Conservation (phyloP, 108 stramenopile genomes). For the Pseudonitzschia pungens region DNA sequence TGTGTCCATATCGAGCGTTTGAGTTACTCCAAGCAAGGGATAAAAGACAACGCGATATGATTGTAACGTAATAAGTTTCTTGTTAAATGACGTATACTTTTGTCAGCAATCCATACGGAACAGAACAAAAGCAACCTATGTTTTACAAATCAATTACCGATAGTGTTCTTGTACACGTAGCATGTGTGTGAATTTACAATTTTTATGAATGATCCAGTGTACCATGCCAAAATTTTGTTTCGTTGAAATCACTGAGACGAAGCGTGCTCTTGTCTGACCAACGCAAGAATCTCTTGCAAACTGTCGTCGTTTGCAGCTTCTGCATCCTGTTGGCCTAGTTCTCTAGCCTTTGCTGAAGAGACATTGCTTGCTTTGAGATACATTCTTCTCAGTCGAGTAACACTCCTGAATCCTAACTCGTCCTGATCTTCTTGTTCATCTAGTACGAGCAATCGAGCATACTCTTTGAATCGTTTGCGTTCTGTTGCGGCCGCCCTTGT, state of each 20-base stretch:
- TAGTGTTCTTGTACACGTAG: too few species aligned
- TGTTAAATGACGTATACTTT: too few species aligned
- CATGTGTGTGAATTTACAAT: too few species aligned
- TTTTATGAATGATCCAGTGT: too few species aligned
- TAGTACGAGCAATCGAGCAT: slow-evolving; percentile 11
- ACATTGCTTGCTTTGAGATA: not conserved
- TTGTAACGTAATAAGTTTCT: too few species aligned
- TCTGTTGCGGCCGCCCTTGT: not conserved
- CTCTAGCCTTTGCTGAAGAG: not conserved
- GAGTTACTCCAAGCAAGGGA: too few species aligned
- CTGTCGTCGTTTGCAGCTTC: slow-evolving; percentile 2
- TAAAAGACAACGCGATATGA: too few species aligned
- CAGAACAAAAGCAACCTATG: too few species aligned
- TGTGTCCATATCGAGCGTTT: too few species aligned
- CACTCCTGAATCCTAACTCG: not conserved
- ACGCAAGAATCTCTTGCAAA: not conserved
- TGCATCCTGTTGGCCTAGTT: not conserved
- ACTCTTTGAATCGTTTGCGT: slow-evolving; percentile 12
- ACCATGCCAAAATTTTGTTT: too few species aligned
- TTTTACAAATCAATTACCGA: too few species aligned
- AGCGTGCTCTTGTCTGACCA: not conserved
- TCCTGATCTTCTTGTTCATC: slow-evolving; percentile 14
- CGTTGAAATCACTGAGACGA: not conserved
- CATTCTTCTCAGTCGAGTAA: not conserved
- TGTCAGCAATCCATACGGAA: too few species aligned